Evolutionary conservation across 2,329 filamentous ascomycete genomes (phyloP), one percentile per base, ranked within the genome.

Genomic region (Ophiostoma quercus): DNA sequence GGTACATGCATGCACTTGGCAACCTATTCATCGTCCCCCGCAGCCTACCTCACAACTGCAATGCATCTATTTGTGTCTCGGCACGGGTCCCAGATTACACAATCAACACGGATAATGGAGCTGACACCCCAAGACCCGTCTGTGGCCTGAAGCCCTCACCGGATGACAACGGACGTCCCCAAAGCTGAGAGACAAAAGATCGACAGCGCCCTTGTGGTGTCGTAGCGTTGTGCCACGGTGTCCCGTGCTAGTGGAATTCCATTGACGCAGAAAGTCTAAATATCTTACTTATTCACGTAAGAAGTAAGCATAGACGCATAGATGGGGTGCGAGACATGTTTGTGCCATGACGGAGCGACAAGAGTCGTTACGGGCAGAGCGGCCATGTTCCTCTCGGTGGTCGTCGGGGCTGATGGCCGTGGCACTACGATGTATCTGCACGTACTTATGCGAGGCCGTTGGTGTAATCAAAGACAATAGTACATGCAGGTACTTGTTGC

Each of bases 401-500:
- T 62, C 25, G 25, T 62, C 25, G 57, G 25, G 57, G 57, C 57
- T 62, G 57, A 62, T 12, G 25, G 22, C 4, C 25, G 57, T 62
- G 57, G 14, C 57, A 62, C 57, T 29, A 22, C 9, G 25, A 62
- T 62, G 57, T 62, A 62, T 25, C 7, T 32, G 57, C 12, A 32
- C 3, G 57, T 62, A 62, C 25, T 29, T 57, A 25, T 57, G 22
- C n/a, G 25, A 3, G 22, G 16, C 9, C 25, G 16, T 8, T 47
- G 43, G 43, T 47, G 43, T 7, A 57, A 57, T 12, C 7, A 8
- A 25, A 29, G 11, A 25, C 4, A 14, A 62, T 25, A 62, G 57
- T 62, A 62, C 57, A 57, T 57, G 51, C 60, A 63, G 60, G 60
- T 63, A 63, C 60, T 25, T 57, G 9, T 62, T 65, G 32, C 34